phyloP scores from a whole-genome alignment of 2,329 filamentous ascomycete species.

The Neonectria sp. region DNA sequence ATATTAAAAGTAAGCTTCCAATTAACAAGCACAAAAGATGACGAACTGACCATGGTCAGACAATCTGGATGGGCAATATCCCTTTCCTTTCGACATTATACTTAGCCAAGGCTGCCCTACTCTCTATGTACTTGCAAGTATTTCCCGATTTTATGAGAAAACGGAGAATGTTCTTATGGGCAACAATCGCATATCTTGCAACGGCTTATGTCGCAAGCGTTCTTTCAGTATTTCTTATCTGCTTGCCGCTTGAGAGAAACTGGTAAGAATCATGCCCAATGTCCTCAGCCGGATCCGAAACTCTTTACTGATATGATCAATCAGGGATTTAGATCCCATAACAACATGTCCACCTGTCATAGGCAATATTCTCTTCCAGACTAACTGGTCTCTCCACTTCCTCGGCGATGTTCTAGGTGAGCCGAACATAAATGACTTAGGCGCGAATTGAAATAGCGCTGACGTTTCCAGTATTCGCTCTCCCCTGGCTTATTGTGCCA shows the following conservation, averaged over 20 bases:
- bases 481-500: slow-evolving; percentile 21
- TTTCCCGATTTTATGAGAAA: slow-evolving; percentile 40
- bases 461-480: background rate
- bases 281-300: rapidly evolving
- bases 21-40: no score
- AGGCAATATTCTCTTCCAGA: background rate
- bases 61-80: slow-evolving; percentile 28
- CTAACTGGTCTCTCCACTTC: background rate
- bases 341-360: background rate
- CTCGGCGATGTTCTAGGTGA: background rate
- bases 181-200: slow-evolving; percentile 12
- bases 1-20: background rate
- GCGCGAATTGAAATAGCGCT: background rate
- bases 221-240: slow-evolving; percentile 32
- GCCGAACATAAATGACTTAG: background rate
- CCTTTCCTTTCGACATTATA: slow-evolving; percentile 39
- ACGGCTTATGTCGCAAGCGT: slow-evolving; percentile 24
- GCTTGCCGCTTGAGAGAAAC: slow-evolving; percentile 33
- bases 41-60: no score
- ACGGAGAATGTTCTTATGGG: slow-evolving; percentile 24
- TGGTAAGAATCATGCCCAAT: slow-evolving; percentile 21
- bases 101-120: slow-evolving; percentile 39
- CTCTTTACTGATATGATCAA: background rate
- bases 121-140: slow-evolving; percentile 38
- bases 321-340: background rate